Base-by-base conservation (phyloP, 2,329 filamentous ascomycete species). In the Diaporthe sp. region DNA sequence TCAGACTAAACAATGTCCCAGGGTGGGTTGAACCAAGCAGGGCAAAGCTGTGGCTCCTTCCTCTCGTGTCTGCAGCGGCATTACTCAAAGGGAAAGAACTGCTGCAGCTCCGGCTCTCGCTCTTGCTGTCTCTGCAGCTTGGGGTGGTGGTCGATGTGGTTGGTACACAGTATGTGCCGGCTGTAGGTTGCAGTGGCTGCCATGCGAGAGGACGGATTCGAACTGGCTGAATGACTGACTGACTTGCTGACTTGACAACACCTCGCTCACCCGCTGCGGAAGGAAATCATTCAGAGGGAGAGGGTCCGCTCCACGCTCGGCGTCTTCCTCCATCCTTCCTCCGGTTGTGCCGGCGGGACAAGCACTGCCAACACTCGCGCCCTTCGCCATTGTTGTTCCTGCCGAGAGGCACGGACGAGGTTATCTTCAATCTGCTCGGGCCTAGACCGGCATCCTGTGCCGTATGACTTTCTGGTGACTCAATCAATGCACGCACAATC, bases 1-100 rank as follows among this genome's bases (percentile, higher is more conserved):
- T 12, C 4, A n/a, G 44, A 50, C 44, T 50, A n/a, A 50, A 19
- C 6, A 5, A n/a, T n/a, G 42, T 17, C 19, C 42, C 42, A 50
- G 44, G 44, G 17, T n/a, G 5, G 12, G n/a, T n/a, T 15, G 5
- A 17, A 32, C 32, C 39, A 25, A 6, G 25, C 9, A 44, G n/a
- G 53, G 58, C 37, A 44, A 15, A 27, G 44, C 35, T 61, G 58
- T 61, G 58, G 39, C 39, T 32, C 25, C 13, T 25, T n/a, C 22
- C 22, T 35, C 13, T 66, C 61, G 61, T 66, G 63, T 51, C 63
- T 66, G 63, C 44, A 66, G 30, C 32, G 44, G 63, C 63, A 68
- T 53, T 68, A 68, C 63, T 68, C 63, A 39, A 68, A 53, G 13
- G 32, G 13, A n/a, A 37, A 42, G 39, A 44, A 13, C 25, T 19